Conservation (phyloP, 2,329 filamentous ascomycete species). For the Arthrocladium fulminans region DNA sequence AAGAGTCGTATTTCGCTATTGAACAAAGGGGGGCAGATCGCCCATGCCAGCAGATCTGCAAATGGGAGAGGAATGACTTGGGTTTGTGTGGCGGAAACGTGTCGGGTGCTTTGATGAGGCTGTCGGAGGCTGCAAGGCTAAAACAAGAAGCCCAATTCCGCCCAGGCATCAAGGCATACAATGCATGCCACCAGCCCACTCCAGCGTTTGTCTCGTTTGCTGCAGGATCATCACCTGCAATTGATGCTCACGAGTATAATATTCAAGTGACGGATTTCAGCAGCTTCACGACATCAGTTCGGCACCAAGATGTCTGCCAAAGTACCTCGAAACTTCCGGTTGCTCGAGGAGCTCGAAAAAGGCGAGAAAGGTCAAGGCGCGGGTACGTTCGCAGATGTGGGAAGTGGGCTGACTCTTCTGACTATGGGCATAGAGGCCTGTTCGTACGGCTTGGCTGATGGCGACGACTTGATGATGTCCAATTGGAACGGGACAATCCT, state of each 20-base stretch:
- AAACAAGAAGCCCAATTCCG: neutral
- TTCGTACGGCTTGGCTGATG: constrained; percentile 90
- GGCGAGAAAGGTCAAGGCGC: constrained; percentile 95
- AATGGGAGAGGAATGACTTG: neutral
- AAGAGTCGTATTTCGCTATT: neutral
- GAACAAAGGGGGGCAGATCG: neutral
- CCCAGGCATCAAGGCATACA: constrained; percentile 2
- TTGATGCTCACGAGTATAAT: too few species aligned
- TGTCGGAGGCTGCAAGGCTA: neutral
- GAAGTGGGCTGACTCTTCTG: constrained; percentile 7
- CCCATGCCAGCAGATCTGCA: too few species aligned
- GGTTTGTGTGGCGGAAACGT: neutral
- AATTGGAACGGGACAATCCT: constrained; percentile 99
- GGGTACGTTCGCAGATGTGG: constrained; percentile 45
- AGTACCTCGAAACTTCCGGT: constrained; percentile 89
- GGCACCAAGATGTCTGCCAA: constrained; percentile 52
- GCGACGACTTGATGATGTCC: constrained; percentile 91
- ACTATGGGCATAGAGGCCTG: constrained; percentile 62
- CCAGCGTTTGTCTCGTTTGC: constrained; percentile 7
- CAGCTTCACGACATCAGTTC: neutral
- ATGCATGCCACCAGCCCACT: constrained; percentile 1
- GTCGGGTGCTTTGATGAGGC: neutral
- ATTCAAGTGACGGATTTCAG: too few species aligned
- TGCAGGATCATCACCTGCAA: neutral
- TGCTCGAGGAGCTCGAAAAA: constrained; percentile 96